phyloP scores from a whole-genome alignment of 352 stramenopile genomes.

The Globisporangium abappressorium region DNA sequence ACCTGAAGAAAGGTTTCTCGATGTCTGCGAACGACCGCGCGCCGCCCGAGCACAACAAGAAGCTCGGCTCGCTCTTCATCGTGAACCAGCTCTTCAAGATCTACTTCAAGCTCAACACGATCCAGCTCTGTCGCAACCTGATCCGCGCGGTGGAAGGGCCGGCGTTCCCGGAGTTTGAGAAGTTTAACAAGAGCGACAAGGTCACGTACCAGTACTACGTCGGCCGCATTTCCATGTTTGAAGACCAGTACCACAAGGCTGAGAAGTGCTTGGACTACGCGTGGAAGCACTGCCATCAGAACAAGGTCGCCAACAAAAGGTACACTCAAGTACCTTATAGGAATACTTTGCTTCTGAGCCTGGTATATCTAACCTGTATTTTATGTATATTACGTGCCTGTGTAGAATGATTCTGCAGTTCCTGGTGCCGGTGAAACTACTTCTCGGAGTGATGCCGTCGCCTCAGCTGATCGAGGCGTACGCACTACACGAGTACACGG shows the following conservation, averaged over 20 bases:
- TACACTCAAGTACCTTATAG: neutral
- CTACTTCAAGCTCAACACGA: conserved; percentile 95
- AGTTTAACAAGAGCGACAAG: conserved; percentile 84
- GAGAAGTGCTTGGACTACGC: conserved; percentile 93
- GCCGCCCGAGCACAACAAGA: conserved; percentile 79
- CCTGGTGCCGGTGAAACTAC: conserved; percentile 92
- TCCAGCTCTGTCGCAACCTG: conserved; percentile 95
- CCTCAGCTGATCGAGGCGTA: conserved; percentile 90
- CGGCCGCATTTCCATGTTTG: conserved; percentile 95
- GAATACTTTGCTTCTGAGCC: neutral
- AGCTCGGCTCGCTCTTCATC: conserved; percentile 87
- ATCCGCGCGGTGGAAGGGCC: conserved; percentile 82
- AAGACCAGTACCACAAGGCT: conserved; percentile 95
- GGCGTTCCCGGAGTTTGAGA: conserved; percentile 74
- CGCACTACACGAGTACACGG: conserved; percentile 78
- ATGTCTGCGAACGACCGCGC: conserved; percentile 85
- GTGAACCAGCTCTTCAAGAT: conserved; percentile 97
- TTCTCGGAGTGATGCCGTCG: conserved; percentile 91
- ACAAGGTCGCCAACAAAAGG: conserved; percentile 88
- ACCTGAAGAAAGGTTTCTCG: conserved; percentile 85
- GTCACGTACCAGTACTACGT: conserved; percentile 96
- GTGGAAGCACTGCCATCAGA: conserved; percentile 89
- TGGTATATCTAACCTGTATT: neutral
- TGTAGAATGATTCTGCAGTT: conserved; percentile 92
- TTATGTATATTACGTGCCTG: neutral